These are phyloP conservation scores for Fomitopsis betulina DNA, from an alignment of 1,284 basidiomycete genomes.

Conservation along the genomic window DNA sequence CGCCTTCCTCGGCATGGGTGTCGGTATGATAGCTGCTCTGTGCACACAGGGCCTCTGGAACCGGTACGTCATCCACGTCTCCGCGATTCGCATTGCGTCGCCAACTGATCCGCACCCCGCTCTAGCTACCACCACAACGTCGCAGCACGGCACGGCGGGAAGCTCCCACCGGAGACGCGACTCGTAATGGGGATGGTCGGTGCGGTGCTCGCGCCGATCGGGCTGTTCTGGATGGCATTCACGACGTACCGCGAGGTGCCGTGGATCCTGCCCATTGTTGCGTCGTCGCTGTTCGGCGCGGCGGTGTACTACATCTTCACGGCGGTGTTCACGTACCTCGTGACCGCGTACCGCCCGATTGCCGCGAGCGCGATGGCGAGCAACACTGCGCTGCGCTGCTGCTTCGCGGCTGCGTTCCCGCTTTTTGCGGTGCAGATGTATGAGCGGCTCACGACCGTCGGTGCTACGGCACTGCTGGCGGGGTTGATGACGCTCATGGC, in stretches of 20 bases:
- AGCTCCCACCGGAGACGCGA: slow-evolving; percentile 64
- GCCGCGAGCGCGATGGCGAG: slow-evolving; percentile 75
- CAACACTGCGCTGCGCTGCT: slow-evolving; percentile 62
- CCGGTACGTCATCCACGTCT: slow-evolving; percentile 33
- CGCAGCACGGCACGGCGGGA: slow-evolving; percentile 31
- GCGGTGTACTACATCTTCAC: slow-evolving; percentile 62
- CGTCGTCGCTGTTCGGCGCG: slow-evolving; percentile 55
- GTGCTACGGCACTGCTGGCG: slow-evolving; percentile 73
- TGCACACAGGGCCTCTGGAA: slow-evolving; percentile 64
- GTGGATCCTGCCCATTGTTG: slow-evolving; percentile 71
- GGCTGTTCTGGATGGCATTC: slow-evolving; percentile 69
- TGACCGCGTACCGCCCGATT: slow-evolving; percentile 71
- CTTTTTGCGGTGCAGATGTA: slow-evolving; percentile 65
- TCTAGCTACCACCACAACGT: not conserved
- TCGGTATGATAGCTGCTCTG: slow-evolving; percentile 59
- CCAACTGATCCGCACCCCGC: not conserved
- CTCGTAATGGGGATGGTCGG: slow-evolving; percentile 68
- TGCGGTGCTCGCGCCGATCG: slow-evolving; percentile 60
- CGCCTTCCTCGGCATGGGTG: slow-evolving; percentile 67
- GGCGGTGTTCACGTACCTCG: slow-evolving; percentile 68
- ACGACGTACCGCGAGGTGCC: slow-evolving; percentile 64
- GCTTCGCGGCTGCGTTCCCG: slow-evolving; percentile 72
- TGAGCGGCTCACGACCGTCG: slow-evolving; percentile 57
- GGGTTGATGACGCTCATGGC: slow-evolving; percentile 65
- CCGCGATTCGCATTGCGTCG: not conserved